Base-by-base conservation (phyloP, 768 basidiomycete species). In the Chalciporus piperatus region DNA sequence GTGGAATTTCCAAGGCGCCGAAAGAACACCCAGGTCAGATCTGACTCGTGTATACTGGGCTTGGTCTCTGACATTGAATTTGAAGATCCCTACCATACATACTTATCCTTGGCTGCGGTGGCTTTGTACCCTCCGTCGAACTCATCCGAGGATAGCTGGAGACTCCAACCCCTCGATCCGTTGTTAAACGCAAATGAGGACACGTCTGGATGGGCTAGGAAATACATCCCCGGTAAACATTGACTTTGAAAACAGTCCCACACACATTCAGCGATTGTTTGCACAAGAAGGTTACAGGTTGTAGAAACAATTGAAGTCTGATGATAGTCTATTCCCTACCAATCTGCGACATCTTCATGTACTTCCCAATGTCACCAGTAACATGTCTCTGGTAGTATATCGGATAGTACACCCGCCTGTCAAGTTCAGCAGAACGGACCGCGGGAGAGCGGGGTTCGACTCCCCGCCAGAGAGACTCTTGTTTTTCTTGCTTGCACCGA, bases 41-140 rank as follows among this genome's bases (percentile, higher is more conserved):
- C 17, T 32, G 14, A 41, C 37, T 10, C 6, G 22, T 12, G 32
- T 16, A 35, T 8, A 13, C 23, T 37, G 25, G 6, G 16, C 33
- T 38, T 33, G 5, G 12, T 40, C 8, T 22, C 50, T 67, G 47
- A 62, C 56, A 13, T 39, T 13, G 30, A 30, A 13, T 53, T 54
- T 28, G 20, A 61, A 88, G 96, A 99, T 72, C 93, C 96, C 0
- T 96, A 92, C 63, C 96, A 99, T 61, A 97, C 95, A 0, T 98
- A 98, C 66, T 75, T 98, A 27, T 83, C 91, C 2, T 71, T 97
- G 32, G 94, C 96, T 0, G 86, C 90, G 0, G 61, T 95, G 17
- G 76, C 91, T 2, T 76, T 95, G 62, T 82, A 79, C 67, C 73
- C 81, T 28, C 78, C 79, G n/a, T 58, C 32, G 63, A 33, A 55